phyloP scores from a whole-genome alignment of 345 rosid genomes.

The Aquilaria yunnanensis region DNA sequence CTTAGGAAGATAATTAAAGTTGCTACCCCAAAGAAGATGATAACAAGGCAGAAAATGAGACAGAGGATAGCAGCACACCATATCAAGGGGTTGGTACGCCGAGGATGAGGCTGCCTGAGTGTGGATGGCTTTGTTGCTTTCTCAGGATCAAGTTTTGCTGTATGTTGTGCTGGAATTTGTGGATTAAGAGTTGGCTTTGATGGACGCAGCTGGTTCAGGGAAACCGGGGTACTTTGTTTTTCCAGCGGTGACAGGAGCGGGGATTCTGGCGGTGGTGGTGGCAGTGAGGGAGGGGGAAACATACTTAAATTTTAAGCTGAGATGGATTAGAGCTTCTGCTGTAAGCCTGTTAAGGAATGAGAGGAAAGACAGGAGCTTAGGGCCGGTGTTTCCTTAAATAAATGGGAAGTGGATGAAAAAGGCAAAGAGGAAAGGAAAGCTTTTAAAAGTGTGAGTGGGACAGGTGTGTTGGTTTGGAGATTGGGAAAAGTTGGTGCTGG shows the following conservation, averaged over 20 bases:
- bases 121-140: slow-evolving; percentile 17
- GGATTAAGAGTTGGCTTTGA: slow-evolving; percentile 32
- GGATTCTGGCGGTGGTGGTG: slow-evolving; percentile 23
- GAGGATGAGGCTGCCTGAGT: slow-evolving; percentile 37
- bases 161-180: slow-evolving; percentile 15
- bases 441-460: slow-evolving; percentile 41
- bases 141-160: slow-evolving; percentile 8
- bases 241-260: slow-evolving; percentile 14
- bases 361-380: slow-evolving; percentile 8
- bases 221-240: slow-evolving; percentile 27
- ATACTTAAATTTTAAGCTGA: too few relatives aligned
- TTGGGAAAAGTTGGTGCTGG: slow-evolving; percentile 25
- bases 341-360: too few relatives aligned
- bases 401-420: slow-evolving; percentile 25
- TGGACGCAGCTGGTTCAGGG: slow-evolving; percentile 32
- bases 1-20: slow-evolving; percentile 59
- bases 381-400: slow-evolving; percentile 22
- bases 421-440: slow-evolving; percentile 29
- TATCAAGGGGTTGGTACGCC: slow-evolving; percentile 46
- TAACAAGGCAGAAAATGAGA: slow-evolving; percentile 61
- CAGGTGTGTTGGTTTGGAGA: slow-evolving; percentile 34
- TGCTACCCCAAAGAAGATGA: slow-evolving; percentile 75
- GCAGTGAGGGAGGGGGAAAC: slow-evolving; percentile 11
- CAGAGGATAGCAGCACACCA: slow-evolving; percentile 81
- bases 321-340: too few relatives aligned